Base-by-base conservation (phyloP, 306 rosid genomes). In the Betula pendula region DNA sequence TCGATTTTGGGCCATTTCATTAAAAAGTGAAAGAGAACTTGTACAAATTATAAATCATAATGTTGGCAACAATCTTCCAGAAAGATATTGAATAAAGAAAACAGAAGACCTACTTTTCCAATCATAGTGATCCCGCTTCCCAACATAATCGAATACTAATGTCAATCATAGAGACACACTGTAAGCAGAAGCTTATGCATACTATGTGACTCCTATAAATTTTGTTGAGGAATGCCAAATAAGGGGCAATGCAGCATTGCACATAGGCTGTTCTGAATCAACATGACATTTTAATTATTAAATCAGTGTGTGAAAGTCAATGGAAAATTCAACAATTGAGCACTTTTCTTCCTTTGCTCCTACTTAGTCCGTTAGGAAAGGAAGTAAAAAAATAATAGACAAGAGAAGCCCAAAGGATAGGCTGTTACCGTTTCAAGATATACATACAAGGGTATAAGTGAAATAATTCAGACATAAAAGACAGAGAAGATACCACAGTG, bases 201-300 rank as follows among this genome's bases (percentile, higher is more conserved):
- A 75, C 22, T 25, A 77, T 56, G 19, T 24, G 62, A 62, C 35
- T 74, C 72, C 45, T 62, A 14, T 29, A 53, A 71, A 62, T 68
- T 27, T 16, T 11, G 56, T 55, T 60, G 77, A 60, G 55, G 22
- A 77, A 70, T 9, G 40, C 55, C 45, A n/a, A n/a, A 72, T 19
- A 25, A 10, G 24, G n/a, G 68, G 78, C 29, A 72, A 68, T 62
- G 48, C 62, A 49, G 49, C 65, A 42, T 70, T 31, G 24, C 29
- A 62, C 70, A 51, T 44, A 22, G 58, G n/a, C 42, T 45, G 49
- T 45, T 16, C 56, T 50, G 24, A 50, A 50, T 50, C 20, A 16
- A 19, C 56, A 50, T 50, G 56, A 50, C 7, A 50, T 50, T 50
- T 50, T 6, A 15, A 47, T 47, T 13, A n/a, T n/a, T 52, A 52